Base-by-base conservation (phyloP, 106 monocot genomes). In the Dendrobium catenatum region DNA sequence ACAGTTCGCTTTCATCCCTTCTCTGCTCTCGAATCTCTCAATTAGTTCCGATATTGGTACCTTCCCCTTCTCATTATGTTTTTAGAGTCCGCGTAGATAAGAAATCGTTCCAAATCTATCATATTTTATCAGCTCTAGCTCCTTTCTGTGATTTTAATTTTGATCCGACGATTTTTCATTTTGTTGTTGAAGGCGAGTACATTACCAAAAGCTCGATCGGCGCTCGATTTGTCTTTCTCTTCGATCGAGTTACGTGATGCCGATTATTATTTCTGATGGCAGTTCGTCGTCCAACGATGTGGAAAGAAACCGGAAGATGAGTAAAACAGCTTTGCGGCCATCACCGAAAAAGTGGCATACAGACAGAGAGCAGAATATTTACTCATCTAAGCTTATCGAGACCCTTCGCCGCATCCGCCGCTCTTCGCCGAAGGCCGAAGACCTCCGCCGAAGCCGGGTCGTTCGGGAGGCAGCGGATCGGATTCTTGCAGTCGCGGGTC, bases 381-480 rank as follows among this genome's bases (percentile, higher is more conserved):
- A 89, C 90, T 86, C 85, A 11, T 83, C 88, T 0, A 88, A 77
- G 68, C 92, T 88, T 44, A 79, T 91, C 41, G 72, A 61, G 6
- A 85, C 91, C 46, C 85, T 91, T 73, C 79, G 86, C 40, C 88
- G 59, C 55, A 83, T 87, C 20, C 74, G 81, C 33, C 40, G 72
- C 68, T 24, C 77, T 5, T 49, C 79, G 16, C 10, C 51, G 17
- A 41, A 77, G 43, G 29, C 75, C 68, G 15, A 26, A 9, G 27
- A 10, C 19, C 41, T 80, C 17, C 73, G 84, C 5, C 61, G 85
- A 24, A 55, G 70, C 58, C 79, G 83, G 3, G 81, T 67, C 73
- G 73, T 93, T 81, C 78, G 86, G 16, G 83, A 79, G 26, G 90
- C 93, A 7, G 88, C 93, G n/a, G 93, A 90, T 81, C 86, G 86